Base-by-base conservation (phyloP, 2,329 filamentous ascomycete genomes). In the Ophiostoma ulmi region DNA sequence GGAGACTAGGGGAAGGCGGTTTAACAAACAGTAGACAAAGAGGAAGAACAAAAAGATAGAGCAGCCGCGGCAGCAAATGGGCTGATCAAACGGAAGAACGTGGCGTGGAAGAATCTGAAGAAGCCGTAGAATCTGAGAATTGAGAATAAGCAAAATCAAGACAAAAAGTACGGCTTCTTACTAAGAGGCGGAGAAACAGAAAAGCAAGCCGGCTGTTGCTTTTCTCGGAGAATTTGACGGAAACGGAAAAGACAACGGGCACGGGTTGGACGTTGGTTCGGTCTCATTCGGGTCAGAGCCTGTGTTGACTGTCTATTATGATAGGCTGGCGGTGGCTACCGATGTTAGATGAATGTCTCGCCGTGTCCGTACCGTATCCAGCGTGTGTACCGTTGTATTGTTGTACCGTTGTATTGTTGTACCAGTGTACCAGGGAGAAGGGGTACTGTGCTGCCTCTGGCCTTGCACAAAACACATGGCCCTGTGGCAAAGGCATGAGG, bases 151-250 rank as follows among this genome's bases (percentile, higher is more conserved):
- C 11, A 63, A 35, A 63, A 63, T 17, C 5, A 36, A 20, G 8
- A 17, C 55, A 61, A 61, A 61, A 26, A 61, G 55, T 61, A 13
- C 61, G 5, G 11, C 8, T 11, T 61, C 0, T 31, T 7, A 64
- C 6, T 31, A 31, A 31, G 1, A 26, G 26, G 44, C 44, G 8
- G 20, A n/a, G 5, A 48, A n/a, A 6, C 4, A 48, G 44, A 39
- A 10, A 39, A 39, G 38, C 31, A 39, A 10, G 20, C 44, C 31
- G 20, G 17, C 5, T 17, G 61, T 65, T 35, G 8, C 61, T 39
- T 38, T 64, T 17, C 35, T 64, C 61, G 61, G 61, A 64, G 61
- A 64, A 36, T 64, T 64, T 38, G 31, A 64, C 31, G 35, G 31
- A 36, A 38, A 20, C 61, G 61, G 61, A 7, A 38, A 11, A n/a